Evolutionary conservation across 2,329 filamentous ascomycete genomes (phyloP), one percentile per base, ranked within the genome.

Genomic region (Xylaria sp.): DNA sequence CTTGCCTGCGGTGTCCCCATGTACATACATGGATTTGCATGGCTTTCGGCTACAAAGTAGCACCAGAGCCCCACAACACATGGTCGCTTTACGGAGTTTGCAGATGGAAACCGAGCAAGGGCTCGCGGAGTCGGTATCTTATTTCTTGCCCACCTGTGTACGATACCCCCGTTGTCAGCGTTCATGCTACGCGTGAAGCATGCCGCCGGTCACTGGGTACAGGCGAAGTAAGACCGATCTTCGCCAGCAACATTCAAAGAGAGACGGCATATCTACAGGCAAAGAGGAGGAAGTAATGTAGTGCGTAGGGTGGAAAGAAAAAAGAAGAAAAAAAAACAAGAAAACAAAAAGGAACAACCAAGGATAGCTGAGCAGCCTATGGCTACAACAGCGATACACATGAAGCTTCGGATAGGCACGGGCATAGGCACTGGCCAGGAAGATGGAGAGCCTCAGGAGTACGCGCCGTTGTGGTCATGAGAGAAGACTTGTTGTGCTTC

Each of bases 111-210:
- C 42, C 52, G 50, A 55, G 59, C 59, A 60, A 55, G 52, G 35
- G 55, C 59, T 59, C 52, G 51, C 54, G 60, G 60, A 59, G 47
- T 63, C 55, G 62, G 63, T 56, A 55, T 62, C 59, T 60, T 52
- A 58, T 57, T 62, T 57, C 46, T 55, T 64, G 59, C 65, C 63
- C 63, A 58, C 65, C 65, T 62, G 57, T 65, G 51, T 54, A 58
- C 64, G 61, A 66, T 64, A 65, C 63, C 63, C 60, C 52, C 56
- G 62, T 61, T 39, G 57, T 59, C 47, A 51, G 59, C 64, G 58
- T 59, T 58, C n/a, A 63, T 59, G 59, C 55, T 52, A 54, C 42
- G 34, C 55, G 51, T 60, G 55, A 59, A 54, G 49, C 59, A 60
- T 57, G 55, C 53, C 19, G 52, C 60, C 54, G 60, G 56, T 51